These are phyloP conservation scores for Fusarium begoniae DNA, from an alignment of 2,329 filamentous ascomycete genomes.

Conservation along the genomic window DNA sequence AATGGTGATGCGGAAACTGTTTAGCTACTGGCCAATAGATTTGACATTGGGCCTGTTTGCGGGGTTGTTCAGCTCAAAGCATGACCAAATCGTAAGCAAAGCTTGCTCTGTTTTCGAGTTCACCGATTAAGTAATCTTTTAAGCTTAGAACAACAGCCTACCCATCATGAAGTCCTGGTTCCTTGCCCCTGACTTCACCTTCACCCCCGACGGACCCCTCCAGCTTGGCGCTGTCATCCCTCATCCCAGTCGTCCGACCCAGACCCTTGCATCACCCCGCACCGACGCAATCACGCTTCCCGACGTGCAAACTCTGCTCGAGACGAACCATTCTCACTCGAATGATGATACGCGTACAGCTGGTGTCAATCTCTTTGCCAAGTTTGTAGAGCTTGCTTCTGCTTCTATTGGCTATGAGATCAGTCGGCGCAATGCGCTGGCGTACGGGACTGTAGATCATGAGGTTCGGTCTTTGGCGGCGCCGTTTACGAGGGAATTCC, in stretches of 20 bases:
- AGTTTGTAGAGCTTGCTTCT: not conserved
- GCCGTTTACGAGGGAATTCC: not conserved
- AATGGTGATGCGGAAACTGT: fast-evolving
- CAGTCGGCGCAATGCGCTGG: not conserved
- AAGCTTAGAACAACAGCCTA: fast-evolving
- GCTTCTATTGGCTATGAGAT: not conserved
- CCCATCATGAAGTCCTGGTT: not conserved
- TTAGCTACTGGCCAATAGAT: fast-evolving
- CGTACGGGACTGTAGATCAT: not conserved
- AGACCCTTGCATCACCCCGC: not conserved
- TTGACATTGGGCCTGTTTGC: fast-evolving
- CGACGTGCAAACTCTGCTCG: not conserved
- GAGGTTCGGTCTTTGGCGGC: not conserved
- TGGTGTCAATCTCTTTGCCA: not conserved
- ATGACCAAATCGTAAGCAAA: fast-evolving
- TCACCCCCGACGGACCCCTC: not conserved
- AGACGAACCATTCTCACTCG: not conserved
- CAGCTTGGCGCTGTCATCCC: not conserved
- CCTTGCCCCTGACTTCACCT: not conserved
- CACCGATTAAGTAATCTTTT: fast-evolving
- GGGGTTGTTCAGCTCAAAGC: fast-evolving
- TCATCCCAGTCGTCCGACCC: not conserved
- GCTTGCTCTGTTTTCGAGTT: fast-evolving
- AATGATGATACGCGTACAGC: not conserved
- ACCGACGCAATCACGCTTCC: not conserved